Conservation (phyloP, 176 grass and related monocot genomes). For the Ananas comosus region DNA sequence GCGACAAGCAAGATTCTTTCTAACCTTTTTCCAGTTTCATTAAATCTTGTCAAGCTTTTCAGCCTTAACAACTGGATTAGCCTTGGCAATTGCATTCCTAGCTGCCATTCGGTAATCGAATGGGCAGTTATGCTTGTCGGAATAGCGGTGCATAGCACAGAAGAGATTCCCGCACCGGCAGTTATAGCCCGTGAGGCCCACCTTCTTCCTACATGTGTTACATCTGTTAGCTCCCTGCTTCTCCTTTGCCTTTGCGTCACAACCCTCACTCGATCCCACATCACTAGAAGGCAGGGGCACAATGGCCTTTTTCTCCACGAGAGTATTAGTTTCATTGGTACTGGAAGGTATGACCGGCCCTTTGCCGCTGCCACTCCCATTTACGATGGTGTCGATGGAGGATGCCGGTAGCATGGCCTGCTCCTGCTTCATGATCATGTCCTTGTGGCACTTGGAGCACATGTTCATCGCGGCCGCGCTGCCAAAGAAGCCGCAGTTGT, state of each 20-base stretch:
- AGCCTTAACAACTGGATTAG: conserved; percentile 86
- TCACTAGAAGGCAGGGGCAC: conserved; percentile 24
- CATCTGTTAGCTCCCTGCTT: conserved; percentile 83
- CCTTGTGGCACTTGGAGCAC: conserved; percentile 19
- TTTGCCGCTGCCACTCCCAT: conserved; percentile 42
- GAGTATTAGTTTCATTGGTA: conserved; percentile 20
- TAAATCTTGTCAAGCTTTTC: conserved; percentile 97
- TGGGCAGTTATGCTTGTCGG: conserved; percentile 78
- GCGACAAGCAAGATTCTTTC: neutral
- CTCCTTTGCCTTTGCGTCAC: conserved; percentile 26
- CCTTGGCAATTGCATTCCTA: conserved; percentile 85
- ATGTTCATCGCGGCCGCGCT: neutral
- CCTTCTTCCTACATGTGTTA: conserved; percentile 55
- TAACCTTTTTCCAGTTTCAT: neutral
- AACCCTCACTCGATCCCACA: conserved; percentile 16
- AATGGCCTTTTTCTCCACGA: conserved; percentile 25
- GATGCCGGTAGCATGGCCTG: conserved; percentile 66
- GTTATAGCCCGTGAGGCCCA: conserved; percentile 72
- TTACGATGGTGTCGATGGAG: conserved; percentile 76
- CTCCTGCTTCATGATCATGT: conserved; percentile 70
- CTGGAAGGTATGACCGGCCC: conserved; percentile 23
- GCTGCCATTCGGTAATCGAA: conserved; percentile 79
- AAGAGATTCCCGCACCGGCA: conserved; percentile 86
- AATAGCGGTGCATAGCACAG: conserved; percentile 63
- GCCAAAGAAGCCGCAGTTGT: conserved; percentile 13